Percentiles rank a stretch among this genome's conserved stretches.
Evolutionary conservation across 2,329 filamentous ascomycete genomes (phyloP).

Genomic region (Fusarium drepaniforme): DNA sequence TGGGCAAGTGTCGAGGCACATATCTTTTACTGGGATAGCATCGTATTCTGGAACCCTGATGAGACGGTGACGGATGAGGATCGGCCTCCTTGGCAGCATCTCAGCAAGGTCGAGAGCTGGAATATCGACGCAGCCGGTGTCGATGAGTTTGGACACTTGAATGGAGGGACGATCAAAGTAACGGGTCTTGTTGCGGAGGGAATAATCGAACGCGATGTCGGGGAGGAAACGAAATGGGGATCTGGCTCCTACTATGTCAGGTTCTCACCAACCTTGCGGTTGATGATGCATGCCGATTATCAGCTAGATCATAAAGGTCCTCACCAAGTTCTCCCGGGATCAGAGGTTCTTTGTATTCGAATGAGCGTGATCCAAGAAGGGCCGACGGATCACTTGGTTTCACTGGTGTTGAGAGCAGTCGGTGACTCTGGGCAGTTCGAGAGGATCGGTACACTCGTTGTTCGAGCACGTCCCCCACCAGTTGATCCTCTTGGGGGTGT

Average conservation of each 20-base stretch:
- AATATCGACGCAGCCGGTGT: conserved; percentile 3
- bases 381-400: neutral
- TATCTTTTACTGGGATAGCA: conserved; percentile 9
- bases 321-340: neutral
- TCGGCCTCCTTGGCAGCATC: conserved; percentile 4
- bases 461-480: neutral
- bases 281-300: conserved; percentile 1
- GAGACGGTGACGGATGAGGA: conserved; percentile 8
- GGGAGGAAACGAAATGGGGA: neutral
- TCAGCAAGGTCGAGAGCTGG: conserved; percentile 8
- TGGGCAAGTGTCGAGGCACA: conserved; percentile 8
- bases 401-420: neutral
- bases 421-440: neutral
- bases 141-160: conserved; percentile 11
- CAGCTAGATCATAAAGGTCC: neutral
- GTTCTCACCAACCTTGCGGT: neutral
- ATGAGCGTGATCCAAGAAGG: neutral
- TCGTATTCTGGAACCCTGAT: conserved; percentile 2
- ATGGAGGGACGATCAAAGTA: neutral
- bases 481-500: neutral
- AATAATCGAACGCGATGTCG: neutral
- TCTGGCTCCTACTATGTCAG: neutral
- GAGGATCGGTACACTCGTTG: neutral
- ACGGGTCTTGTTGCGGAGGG: conserved; percentile 5
- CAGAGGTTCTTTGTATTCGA: neutral